Conservation (phyloP, 169 alveolate species). For the Plasmodium falciparum region DNA sequence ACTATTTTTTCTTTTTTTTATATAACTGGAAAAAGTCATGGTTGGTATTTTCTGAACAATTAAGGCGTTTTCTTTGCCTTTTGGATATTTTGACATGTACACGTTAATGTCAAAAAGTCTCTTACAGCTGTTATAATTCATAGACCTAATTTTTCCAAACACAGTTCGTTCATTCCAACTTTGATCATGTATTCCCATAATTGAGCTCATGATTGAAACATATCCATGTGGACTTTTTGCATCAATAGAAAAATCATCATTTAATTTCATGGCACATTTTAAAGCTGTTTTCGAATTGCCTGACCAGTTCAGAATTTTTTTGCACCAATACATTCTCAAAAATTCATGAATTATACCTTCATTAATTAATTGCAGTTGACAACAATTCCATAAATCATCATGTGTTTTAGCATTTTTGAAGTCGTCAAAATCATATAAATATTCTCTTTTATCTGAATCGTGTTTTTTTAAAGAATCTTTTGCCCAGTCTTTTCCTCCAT, state of each 20-base stretch:
- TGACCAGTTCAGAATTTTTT: slow-evolving; percentile 88
- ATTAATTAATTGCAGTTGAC: slow-evolving; percentile 83
- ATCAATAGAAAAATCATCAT: slow-evolving; percentile 83
- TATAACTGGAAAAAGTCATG: slow-evolving; percentile 38
- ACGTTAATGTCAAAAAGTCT: slow-evolving; percentile 79
- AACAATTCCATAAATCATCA: slow-evolving; percentile 87
- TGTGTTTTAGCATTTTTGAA: slow-evolving; percentile 87
- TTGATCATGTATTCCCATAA: slow-evolving; percentile 86
- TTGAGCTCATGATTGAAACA: slow-evolving; percentile 86
- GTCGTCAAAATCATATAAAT: slow-evolving; percentile 72
- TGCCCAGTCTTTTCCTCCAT: slow-evolving; percentile 89
- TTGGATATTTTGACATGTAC: slow-evolving; percentile 74
- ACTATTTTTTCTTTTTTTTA: slow-evolving; percentile 57
- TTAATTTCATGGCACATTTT: slow-evolving; percentile 81
- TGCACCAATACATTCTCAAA: slow-evolving; percentile 89
- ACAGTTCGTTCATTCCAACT: slow-evolving; percentile 86
- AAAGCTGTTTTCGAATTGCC: slow-evolving; percentile 82
- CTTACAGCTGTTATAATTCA: slow-evolving; percentile 85
- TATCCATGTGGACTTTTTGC: slow-evolving; percentile 87
- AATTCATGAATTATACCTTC: slow-evolving; percentile 88
- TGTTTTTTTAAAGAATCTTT: slow-evolving; percentile 82
- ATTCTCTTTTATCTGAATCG: slow-evolving; percentile 82
- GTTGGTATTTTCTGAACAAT: slow-evolving; percentile 71
- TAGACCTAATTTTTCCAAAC: slow-evolving; percentile 86
- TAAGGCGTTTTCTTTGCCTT: slow-evolving; percentile 64